Evolutionary conservation across 2,329 filamentous ascomycete species (phyloP).

Genomic region (Cadophora sp.): DNA sequence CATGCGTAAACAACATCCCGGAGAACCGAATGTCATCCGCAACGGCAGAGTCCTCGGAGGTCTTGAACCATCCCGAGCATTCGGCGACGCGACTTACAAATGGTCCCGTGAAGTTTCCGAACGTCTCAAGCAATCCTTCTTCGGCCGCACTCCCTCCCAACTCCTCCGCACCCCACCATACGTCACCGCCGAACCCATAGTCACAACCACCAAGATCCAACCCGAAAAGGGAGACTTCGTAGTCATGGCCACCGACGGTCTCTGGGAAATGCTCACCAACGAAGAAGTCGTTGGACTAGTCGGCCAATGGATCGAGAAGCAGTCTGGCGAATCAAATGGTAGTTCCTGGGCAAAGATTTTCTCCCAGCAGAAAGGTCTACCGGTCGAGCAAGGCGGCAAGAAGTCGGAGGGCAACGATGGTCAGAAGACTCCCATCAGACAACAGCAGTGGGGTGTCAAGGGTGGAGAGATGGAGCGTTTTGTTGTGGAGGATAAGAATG

Average conservation of each 20-base stretch:
- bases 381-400: slow-evolving; percentile 72
- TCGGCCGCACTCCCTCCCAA: slow-evolving; percentile 78
- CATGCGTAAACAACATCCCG: slow-evolving; percentile 85
- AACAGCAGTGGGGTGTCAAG: slow-evolving; percentile 89
- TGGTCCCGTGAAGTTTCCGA: slow-evolving; percentile 88
- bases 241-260: slow-evolving; percentile 93
- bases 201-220: slow-evolving; percentile 91
- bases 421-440: slow-evolving; percentile 85
- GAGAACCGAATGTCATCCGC: slow-evolving; percentile 84
- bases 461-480: slow-evolving; percentile 80
- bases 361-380: slow-evolving; percentile 63
- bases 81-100: slow-evolving; percentile 97
- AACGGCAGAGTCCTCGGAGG: slow-evolving; percentile 92
- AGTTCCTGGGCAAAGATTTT: slow-evolving; percentile 73
- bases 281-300: slow-evolving; percentile 97
- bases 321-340: slow-evolving; percentile 50
- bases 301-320: slow-evolving; percentile 92
- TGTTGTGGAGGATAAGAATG: slow-evolving; percentile 93
- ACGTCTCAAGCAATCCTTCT: slow-evolving; percentile 84
- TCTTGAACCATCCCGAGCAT: slow-evolving; percentile 90
- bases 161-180: slow-evolving; percentile 92
- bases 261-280: slow-evolving; percentile 99
- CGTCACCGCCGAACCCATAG: slow-evolving; percentile 92
- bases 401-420: slow-evolving; percentile 59
- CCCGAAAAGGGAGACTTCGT: slow-evolving; percentile 93